A percentile compares a stretch with the other conserved stretches of the same genome.
These are phyloP conservation scores for Daedaleopsis sinensis DNA, from an alignment of 768 basidiomycete species.

Conservation along the genomic window DNA sequence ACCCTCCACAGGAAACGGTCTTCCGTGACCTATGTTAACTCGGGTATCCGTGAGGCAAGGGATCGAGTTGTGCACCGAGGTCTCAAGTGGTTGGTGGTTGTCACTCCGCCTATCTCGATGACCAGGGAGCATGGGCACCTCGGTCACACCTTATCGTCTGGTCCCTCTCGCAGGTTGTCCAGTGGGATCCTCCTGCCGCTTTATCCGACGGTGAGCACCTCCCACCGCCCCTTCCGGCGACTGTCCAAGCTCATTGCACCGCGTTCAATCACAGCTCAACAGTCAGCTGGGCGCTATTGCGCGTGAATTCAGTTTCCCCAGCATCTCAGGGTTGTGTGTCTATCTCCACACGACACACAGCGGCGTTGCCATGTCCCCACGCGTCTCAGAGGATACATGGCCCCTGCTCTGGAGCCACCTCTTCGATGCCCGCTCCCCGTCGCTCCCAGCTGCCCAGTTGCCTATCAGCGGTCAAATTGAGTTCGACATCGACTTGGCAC, in stretches of 20 bases:
- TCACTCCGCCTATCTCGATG: constrained; percentile 65
- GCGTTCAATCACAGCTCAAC: constrained; percentile 54
- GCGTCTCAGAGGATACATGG: constrained; percentile 83
- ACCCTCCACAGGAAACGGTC: constrained; percentile 22
- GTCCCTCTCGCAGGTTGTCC: constrained; percentile 60
- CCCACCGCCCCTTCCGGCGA: neutral
- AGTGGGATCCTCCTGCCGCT: constrained; percentile 78
- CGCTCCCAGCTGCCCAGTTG: constrained; percentile 38
- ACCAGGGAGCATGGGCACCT: constrained; percentile 60
- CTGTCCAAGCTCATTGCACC: neutral
- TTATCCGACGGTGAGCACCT: constrained; percentile 61
- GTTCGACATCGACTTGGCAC: constrained; percentile 79
- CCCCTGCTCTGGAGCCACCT: constrained; percentile 67
- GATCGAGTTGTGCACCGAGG: constrained; percentile 28
- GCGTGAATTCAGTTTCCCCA: constrained; percentile 81
- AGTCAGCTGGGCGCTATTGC: constrained; percentile 79
- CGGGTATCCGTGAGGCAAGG: constrained; percentile 27
- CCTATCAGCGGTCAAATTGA: constrained; percentile 82
- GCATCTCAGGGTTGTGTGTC: constrained; percentile 74
- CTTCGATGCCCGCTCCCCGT: constrained; percentile 45
- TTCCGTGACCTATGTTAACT: constrained; percentile 46
- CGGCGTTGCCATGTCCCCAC: constrained; percentile 60
- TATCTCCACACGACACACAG: constrained; percentile 68
- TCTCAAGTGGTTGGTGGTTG: constrained; percentile 61
- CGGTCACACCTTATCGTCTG: constrained; percentile 58